phyloP scores from a whole-genome alignment of 106 monocot genomes.

The Dendrobium catenatum region DNA sequence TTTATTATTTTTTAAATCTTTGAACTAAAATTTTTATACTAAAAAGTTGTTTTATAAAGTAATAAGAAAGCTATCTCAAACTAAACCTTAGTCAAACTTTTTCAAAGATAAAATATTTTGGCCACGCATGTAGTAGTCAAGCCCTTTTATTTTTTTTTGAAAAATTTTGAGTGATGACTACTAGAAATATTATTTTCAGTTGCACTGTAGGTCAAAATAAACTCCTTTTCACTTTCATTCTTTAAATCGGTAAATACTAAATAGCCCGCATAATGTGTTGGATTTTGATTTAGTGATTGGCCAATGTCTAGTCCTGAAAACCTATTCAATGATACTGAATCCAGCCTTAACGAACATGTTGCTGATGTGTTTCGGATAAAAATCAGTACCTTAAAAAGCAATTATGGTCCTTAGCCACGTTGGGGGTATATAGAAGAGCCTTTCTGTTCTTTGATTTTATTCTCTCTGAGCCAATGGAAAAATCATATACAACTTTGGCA shows the following conservation, averaged over 20 bases:
- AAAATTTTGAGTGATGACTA: no score
- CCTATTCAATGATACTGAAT: not conserved
- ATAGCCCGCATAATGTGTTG: not conserved
- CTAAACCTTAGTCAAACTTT: no score
- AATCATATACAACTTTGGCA: not conserved
- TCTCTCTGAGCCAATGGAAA: not conserved
- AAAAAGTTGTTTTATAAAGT: no score
- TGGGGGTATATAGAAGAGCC: not conserved
- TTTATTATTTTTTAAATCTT: no score
- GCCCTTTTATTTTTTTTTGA: no score
- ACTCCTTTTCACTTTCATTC: not conserved
- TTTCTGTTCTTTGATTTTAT: not conserved
- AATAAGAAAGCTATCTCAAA: no score
- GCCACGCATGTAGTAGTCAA: no score
- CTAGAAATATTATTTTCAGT: no score
- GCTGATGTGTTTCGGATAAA: constrained; percentile 1
- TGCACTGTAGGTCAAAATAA: no score
- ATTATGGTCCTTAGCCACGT: not conserved
- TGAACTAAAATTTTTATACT: no score
- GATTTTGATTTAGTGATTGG: not conserved
- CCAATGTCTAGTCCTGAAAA: not conserved
- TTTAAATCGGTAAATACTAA: not conserved
- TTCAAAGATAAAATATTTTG: no score
- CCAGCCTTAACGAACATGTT: not conserved
- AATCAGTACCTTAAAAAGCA: not conserved